These are phyloP conservation scores for Takakia lepidozioides DNA, from an alignment of 225 moss, liverwort and hornwort genomes.

Conservation along the genomic window DNA sequence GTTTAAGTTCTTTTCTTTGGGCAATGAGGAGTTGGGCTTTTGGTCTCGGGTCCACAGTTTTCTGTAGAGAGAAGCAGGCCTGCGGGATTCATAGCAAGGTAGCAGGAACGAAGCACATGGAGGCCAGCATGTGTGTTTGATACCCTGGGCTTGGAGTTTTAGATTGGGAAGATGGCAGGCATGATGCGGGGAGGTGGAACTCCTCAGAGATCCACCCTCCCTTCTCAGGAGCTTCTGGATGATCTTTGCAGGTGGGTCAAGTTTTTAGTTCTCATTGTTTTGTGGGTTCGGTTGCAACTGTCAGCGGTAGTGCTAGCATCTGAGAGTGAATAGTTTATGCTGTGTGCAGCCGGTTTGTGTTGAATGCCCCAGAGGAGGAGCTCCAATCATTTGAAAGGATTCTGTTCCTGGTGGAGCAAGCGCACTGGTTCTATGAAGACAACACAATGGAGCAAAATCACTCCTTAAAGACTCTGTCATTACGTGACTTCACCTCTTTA, in stretches of 20 bases:
- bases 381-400: slow-evolving; percentile 89
- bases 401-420: slow-evolving; percentile 89
- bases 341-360: slow-evolving; percentile 68
- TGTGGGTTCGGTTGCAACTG: not conserved
- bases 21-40: too few relatives aligned
- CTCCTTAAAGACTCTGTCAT: slow-evolving; percentile 58
- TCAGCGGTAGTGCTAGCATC: not conserved
- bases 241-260: slow-evolving; percentile 60
- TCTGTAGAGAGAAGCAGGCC: too few relatives aligned
- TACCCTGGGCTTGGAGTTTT: not conserved
- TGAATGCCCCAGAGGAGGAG: slow-evolving; percentile 92
- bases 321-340: not conserved
- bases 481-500: slow-evolving; percentile 83
- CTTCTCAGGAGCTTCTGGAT: slow-evolving; percentile 87
- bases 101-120: too few relatives aligned
- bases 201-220: slow-evolving; percentile 53
- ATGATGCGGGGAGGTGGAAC: slow-evolving; percentile 19
- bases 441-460: slow-evolving; percentile 94
- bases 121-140: too few relatives aligned
- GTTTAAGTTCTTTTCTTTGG: too few relatives aligned
- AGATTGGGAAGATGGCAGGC: slow-evolving; percentile 21
- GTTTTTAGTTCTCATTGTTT: slow-evolving; percentile 1
- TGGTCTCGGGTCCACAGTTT: too few relatives aligned
- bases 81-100: too few relatives aligned
- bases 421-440: slow-evolving; percentile 99